Percentiles rank a stretch among this genome's conserved stretches.
phyloP scores from a whole-genome alignment of 208 protist species.

The Crithidia brevicula region DNA sequence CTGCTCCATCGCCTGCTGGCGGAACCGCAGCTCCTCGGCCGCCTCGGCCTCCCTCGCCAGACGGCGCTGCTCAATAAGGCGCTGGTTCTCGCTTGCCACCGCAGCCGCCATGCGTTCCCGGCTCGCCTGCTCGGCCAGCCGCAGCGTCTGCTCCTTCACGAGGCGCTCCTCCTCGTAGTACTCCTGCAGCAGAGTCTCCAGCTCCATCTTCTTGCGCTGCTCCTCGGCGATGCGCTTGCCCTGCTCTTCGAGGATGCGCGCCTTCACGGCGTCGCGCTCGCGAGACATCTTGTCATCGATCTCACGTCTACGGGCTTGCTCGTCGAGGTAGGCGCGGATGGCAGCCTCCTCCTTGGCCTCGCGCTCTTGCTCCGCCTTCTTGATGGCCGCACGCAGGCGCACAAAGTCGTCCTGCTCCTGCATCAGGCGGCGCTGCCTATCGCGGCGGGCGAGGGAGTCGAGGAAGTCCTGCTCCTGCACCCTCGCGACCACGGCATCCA shows the following conservation, averaged over 20 bases:
- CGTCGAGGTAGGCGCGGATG: slow-evolving; percentile 78
- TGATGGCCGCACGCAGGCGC: slow-evolving; percentile 67
- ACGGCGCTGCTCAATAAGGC: slow-evolving; percentile 71
- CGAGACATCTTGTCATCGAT: slow-evolving; percentile 68
- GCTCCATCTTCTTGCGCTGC: slow-evolving; percentile 81
- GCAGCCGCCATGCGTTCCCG: slow-evolving; percentile 69
- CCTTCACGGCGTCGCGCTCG: slow-evolving; percentile 80
- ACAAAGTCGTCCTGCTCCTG: slow-evolving; percentile 87
- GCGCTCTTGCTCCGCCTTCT: slow-evolving; percentile 75
- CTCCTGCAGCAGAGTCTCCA: slow-evolving; percentile 85
- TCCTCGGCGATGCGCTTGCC: slow-evolving; percentile 82
- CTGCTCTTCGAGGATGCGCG: slow-evolving; percentile 84
- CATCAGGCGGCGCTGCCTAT: slow-evolving; percentile 78
- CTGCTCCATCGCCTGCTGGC: slow-evolving; percentile 82
- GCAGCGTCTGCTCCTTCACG: slow-evolving; percentile 73
- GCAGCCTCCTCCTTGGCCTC: slow-evolving; percentile 82
- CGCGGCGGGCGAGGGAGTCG: slow-evolving; percentile 60
- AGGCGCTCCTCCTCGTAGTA: slow-evolving; percentile 91
- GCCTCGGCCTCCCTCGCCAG: slow-evolving; percentile 59
- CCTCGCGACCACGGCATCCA: slow-evolving; percentile 86
- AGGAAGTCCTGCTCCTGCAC: slow-evolving; percentile 89
- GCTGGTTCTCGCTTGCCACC: slow-evolving; percentile 71
- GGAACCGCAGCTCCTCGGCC: slow-evolving; percentile 82
- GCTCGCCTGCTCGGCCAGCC: slow-evolving; percentile 67
- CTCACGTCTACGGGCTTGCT: slow-evolving; percentile 76